A percentile compares a stretch with the other conserved stretches of the same genome.
Conservation (phyloP, 169 alveolate genomes). For the Eimeria brunetti region DNA sequence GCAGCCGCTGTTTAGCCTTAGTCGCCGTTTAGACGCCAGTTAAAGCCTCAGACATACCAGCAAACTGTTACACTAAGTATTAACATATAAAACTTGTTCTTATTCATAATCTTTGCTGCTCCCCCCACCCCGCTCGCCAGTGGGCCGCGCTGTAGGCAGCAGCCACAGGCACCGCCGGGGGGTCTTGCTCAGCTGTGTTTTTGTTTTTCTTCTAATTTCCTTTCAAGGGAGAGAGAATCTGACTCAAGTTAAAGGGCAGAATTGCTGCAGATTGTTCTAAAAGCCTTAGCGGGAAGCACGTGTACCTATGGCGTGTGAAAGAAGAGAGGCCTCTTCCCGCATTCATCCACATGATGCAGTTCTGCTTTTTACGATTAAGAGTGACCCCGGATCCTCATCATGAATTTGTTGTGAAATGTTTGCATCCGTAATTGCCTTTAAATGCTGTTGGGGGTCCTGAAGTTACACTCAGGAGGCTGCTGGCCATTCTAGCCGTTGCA, state of each 20-base stretch:
- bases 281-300: neutral
- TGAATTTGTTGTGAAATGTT: neutral
- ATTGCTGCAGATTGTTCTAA: neutral
- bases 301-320: neutral
- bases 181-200: neutral
- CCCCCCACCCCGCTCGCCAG: conserved; percentile 14
- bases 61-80: neutral
- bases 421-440: neutral
- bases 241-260: neutral
- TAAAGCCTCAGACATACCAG: neutral
- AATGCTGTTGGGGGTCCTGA: neutral
- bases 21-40: neutral
- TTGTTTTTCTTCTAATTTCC: neutral
- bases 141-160: conserved; percentile 21
- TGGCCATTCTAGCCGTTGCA: neutral
- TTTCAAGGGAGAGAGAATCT: neutral
- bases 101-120: neutral
- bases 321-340: neutral
- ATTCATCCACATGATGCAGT: neutral
- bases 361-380: neutral
- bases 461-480: neutral
- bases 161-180: neutral
- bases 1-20: neutral
- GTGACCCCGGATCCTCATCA: neutral
- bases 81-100: neutral